Base-by-base conservation (phyloP, 441 rosid genomes). In the Adansonia gregorii region DNA sequence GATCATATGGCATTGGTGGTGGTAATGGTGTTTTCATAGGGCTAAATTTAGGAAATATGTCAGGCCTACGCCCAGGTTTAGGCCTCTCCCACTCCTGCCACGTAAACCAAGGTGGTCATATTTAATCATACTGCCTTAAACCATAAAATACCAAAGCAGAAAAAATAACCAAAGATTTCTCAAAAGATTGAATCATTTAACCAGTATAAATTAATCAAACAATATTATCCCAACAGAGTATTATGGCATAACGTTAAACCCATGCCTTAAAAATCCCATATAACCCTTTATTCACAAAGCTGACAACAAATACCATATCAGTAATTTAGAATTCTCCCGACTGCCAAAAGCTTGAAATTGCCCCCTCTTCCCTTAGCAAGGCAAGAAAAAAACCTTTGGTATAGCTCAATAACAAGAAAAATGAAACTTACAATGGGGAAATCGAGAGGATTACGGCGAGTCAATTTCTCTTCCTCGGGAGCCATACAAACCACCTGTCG, bases 11-110 rank as follows among this genome's bases (percentile, higher is more conserved):
- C 87, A 92, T 79, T 0, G 97, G 98, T 0, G 91, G 90, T 11
- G 98, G 98, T 56, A 93, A 84, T 2, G 97, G 97, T 78, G 97
- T 93, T 83, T 91, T 94, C 97, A 93, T 89, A 0, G 97, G 98
- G 68, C 97, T 93, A 84, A 93, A 94, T 82, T 93, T 90, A 0
- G 97, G 97, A 71, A 93, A 90, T 77, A 90, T 90, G 56, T 94
- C 98, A 71, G 94, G 96, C 71, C 98, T 89, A 79, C 96, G 87
- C 58, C 92, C 97, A 20, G 98, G 97, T 84, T 88, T 91, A 0
- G 97, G 96, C 73, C 89, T 88, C 73, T 88, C 89, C 94, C 97
- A 92, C 74, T 94, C 98, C 95, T 92, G 83, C 72, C 78, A 84
- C 10, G 51, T 12, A 45, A 0, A 66, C 67, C 52, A 43, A 59